Evolutionary conservation across 257 asterid species (phyloP), one percentile per base, ranked within the genome.

Genomic region (Salvia miltiorrhiza): DNA sequence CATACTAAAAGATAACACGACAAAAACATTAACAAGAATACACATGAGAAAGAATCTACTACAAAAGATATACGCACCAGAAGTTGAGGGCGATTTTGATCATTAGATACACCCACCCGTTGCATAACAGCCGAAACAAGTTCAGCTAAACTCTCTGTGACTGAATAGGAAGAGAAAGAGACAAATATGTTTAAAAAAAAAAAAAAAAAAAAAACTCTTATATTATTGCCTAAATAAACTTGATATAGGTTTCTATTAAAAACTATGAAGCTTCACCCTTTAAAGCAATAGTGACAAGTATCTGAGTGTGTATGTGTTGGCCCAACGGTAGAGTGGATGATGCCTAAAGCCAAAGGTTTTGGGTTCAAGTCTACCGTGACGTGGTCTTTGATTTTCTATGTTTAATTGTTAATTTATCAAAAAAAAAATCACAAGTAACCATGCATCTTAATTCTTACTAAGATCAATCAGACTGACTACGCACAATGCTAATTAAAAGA

Each of bases 101-200:
- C 84, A 72, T 74, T 73, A 28, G 81, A 49, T 37, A 62, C 74
- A 59, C 97, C 97, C 64, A 86, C 77, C 65, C 99, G 88, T 76
- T 82, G 88, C 81, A 80, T 70, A 65, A 94, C 87, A 55, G 92
- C 86, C 65, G 93, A 76, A 64, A 91, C 85, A 67, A 94, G 99
- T 83, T 91, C 99, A 65, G 73, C 80, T 72, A 94, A 80, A 76
- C 56, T 91, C 55, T 94, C 93, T 7, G 87, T 50, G 75, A 96
- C 99, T 94, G 85, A 43, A 69, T 49, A 17, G 28, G 58, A 43
- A 50, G 49, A 61, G 35, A 65, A 52, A 35, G 32, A 70, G 20
- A 39, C 50, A 52, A 37, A 70, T 35, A 56, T 23, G 66, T 61
- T 26, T 57, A 39, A 69, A 63, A 23, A 64, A 58, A 65, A 9